phyloP scores from a whole-genome alignment of 2,329 filamentous ascomycete genomes.

The Proliferodiscus dingleyae region DNA sequence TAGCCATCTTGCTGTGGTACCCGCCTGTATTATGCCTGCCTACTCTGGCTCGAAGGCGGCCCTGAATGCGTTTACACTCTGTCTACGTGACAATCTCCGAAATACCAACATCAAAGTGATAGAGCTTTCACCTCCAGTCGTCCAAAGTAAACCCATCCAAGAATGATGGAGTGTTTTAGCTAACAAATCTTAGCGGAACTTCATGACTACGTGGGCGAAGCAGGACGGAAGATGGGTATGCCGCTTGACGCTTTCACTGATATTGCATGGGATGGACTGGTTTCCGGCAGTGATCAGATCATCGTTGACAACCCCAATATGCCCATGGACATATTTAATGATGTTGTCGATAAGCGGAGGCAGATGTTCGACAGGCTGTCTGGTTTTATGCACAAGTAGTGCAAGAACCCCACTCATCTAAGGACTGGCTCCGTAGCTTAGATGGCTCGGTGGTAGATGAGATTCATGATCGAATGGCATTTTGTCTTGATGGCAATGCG shows the following conservation, averaged over 20 bases:
- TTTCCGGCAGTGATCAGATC: slow-evolving; percentile 11
- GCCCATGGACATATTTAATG: neutral
- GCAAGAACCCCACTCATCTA: no score
- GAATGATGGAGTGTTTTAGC: neutral
- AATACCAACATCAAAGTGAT: slow-evolving; percentile 35
- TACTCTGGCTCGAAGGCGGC: slow-evolving; percentile 20
- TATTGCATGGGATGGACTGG: slow-evolving; percentile 18
- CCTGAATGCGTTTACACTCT: slow-evolving; percentile 30
- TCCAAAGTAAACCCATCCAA: slow-evolving; percentile 21
- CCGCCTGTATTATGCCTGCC: slow-evolving; percentile 19
- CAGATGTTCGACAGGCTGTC: neutral
- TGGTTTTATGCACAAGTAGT: no score
- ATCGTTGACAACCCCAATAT: slow-evolving; percentile 6
- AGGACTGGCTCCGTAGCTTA: no score
- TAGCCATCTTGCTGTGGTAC: slow-evolving; percentile 16
- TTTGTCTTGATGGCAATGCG: no score
- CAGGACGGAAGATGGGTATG: slow-evolving; percentile 43
- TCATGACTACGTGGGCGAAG: slow-evolving; percentile 40
- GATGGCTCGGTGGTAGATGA: no score
- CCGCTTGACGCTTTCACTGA: slow-evolving; percentile 40
- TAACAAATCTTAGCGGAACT: slow-evolving; percentile 32
- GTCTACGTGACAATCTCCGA: slow-evolving; percentile 38
- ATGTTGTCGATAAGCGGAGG: neutral
- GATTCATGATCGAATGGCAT: no score
- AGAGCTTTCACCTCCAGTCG: slow-evolving; percentile 36